Evolutionary conservation across 2,329 filamentous ascomycete genomes (phyloP), one percentile per base, ranked within the genome.

Genomic region (Pseudocercospora fuligena): DNA sequence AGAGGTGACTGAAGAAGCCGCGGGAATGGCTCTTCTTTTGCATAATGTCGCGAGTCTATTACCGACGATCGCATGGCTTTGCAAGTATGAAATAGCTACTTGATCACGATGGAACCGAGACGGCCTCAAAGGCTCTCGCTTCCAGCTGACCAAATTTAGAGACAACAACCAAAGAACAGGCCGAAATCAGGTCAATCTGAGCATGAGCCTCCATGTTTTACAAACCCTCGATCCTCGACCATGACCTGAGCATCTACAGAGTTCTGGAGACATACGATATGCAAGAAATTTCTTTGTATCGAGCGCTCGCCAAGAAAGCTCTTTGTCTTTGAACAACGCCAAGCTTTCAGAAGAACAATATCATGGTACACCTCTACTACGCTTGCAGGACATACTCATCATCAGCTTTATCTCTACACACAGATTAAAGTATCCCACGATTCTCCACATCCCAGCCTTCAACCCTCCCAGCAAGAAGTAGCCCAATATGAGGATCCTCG

Each of bases 261-360:
- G 1, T 8, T n/a, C 36, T 40, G 36, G 36, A 40, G 36, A 40
- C 36, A 14, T 40, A 40, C 36, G 16, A n/a, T 11, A 19, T 36
- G 40, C 16, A 43, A 19, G n/a, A 8, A 56, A 56, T 14, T 19
- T 16, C 51, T 56, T 56, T 56, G 51, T 33, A 23, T 27, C 16
- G 8, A 14, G 9, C 11, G 12, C 51, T 56, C 5, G 21, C 16
- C 27, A 27, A 27, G 51, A 33, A 25, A 19, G 23, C 27, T 56
- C 51, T 56, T 56, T 56, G 51, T 31, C 47, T 16, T 33, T 23
- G 21, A 53, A 31, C n/a, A 33, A 31, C 27, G 51, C 51, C 51
- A 56, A 56, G 51, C 51, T 16, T n/a, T 56, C 1, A 1, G 25
- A 56, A 56, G 51, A 56, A 56, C 51, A 56, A 56, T n/a, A 27